A percentile compares a stretch with the other conserved stretches of the same genome.
Evolutionary conservation across 2,329 filamentous ascomycete species (phyloP).

Genomic region (Fusarium sp.): DNA sequence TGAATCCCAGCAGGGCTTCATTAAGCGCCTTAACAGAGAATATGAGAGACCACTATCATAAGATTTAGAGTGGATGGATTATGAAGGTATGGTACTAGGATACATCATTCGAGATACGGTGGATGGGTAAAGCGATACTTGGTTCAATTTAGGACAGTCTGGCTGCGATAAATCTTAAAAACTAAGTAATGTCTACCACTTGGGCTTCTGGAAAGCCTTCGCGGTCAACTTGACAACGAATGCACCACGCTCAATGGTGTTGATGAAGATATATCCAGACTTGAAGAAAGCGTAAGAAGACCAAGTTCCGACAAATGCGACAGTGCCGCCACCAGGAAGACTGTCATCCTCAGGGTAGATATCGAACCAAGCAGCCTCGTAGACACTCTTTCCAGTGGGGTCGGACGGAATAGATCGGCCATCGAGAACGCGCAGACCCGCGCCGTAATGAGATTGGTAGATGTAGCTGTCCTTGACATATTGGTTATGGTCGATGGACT

Average conservation of each 20-base stretch:
- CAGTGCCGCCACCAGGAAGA: conserved; percentile 52
- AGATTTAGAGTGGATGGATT: too few species aligned
- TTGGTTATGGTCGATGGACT: conserved; percentile 63
- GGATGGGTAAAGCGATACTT: too few species aligned
- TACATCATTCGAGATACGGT: too few species aligned
- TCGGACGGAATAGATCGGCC: conserved; percentile 54
- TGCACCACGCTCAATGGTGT: conserved; percentile 64
- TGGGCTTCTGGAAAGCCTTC: conserved; percentile 18
- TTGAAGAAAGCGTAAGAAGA: conserved; percentile 62
- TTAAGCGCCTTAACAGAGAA: too few species aligned
- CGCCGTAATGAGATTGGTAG: conserved; percentile 65
- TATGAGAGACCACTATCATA: too few species aligned
- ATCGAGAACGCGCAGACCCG: conserved; percentile 60
- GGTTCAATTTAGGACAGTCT: neutral
- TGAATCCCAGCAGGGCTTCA: too few species aligned
- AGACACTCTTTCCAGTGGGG: conserved; percentile 59
- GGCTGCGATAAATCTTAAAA: neutral
- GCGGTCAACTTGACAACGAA: conserved; percentile 58
- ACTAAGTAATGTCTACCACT: neutral
- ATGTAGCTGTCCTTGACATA: conserved; percentile 59
- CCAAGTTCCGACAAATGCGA: conserved; percentile 61
- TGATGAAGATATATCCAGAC: conserved; percentile 63
- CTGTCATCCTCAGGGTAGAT: conserved; percentile 64
- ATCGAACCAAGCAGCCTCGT: conserved; percentile 63
- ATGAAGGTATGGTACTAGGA: too few species aligned